Evolutionary conservation across 2,329 filamentous ascomycete species (phyloP), one percentile per base, ranked within the genome.

Genomic region (Colletotrichum falcatum): DNA sequence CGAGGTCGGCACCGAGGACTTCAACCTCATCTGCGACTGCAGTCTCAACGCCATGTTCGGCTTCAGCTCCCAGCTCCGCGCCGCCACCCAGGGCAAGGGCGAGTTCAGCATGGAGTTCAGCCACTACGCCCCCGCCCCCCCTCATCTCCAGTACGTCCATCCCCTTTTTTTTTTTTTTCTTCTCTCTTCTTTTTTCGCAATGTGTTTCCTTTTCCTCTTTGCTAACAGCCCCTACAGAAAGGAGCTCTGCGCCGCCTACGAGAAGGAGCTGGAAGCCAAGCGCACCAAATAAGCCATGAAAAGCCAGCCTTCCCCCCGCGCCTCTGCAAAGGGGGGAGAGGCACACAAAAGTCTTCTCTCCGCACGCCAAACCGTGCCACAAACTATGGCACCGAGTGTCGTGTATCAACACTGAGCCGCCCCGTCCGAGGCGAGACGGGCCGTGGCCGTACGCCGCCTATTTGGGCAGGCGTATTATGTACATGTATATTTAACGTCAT

Each of bases 71-170:
- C 93, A 97, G 82, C 83, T 99, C 75, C 89, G 96, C 76, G 96
- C 96, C 18, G 93, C 95, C 28, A 98, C 95, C 2, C 96, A 99
- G 84, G 96, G 96, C 73, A 99, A 99, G 88, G 96, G 96, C 77
- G 96, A 99, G 85, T 99, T 98, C 79, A 92, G 89, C 77, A 98
- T 99, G 96, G 96, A 99, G 83, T 99, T 99, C 78, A 96, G 93
- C 81, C 96, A 98, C 84, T 99, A 99, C 78, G 90, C 93, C 62
- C 87, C 94, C 61, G 94, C 96, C 70, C 92, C 95, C 59, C 89
- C 90, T 76, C 95, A 98, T 79, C 81, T 98, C 81, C 96, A 99
- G 92, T 93, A 91, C 79, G 91, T 89, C 54, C 69, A 33, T 23
- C 44, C 44, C 8, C 18, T 46, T 39, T 44, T 59, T n/a, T n/a